Evolutionary conservation across 495 filamentous ascomycete species (phyloP).

Genomic region (Lasiosphaeria hispida): DNA sequence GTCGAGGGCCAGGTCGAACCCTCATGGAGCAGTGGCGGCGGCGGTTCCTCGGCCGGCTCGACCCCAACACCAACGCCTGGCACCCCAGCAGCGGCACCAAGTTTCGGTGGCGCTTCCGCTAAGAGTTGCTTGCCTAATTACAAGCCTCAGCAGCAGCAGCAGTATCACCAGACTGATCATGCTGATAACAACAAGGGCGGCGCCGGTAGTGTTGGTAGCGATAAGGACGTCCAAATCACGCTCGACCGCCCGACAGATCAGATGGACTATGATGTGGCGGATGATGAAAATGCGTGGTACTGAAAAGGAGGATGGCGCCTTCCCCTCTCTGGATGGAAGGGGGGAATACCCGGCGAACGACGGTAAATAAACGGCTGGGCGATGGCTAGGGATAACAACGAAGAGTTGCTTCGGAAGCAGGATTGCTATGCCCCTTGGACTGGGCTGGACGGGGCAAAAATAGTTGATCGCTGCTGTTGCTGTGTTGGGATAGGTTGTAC

Average conservation of each 20-base stretch:
- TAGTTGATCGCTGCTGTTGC: too few species aligned
- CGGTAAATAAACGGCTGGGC: too few species aligned
- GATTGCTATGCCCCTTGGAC: too few species aligned
- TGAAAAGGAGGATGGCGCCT: too few species aligned
- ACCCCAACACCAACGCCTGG: slow-evolving; percentile 9
- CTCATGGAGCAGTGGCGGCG: slow-evolving; percentile 61
- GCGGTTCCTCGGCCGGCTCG: slow-evolving; percentile 23
- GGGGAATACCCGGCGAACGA: too few species aligned
- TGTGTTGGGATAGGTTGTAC: too few species aligned
- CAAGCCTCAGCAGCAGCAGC: neutral
- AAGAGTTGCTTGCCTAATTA: neutral
- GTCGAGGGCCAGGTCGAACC: slow-evolving; percentile 72
- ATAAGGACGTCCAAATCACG: slow-evolving; percentile 36
- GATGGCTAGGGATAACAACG: too few species aligned
- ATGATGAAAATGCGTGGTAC: slow-evolving; percentile 37
- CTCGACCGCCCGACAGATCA: slow-evolving; percentile 25
- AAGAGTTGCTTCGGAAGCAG: too few species aligned
- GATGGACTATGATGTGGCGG: slow-evolving; percentile 46
- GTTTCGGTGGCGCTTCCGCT: neutral
- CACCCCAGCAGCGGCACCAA: neutral
- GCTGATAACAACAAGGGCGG: neutral
- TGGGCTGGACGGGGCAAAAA: too few species aligned
- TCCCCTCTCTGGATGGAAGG: too few species aligned
- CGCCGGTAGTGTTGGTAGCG: slow-evolving; percentile 17
- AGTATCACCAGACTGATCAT: neutral